phyloP scores from a whole-genome alignment of 2,329 filamentous ascomycete species.

The Talaromyces sp. region DNA sequence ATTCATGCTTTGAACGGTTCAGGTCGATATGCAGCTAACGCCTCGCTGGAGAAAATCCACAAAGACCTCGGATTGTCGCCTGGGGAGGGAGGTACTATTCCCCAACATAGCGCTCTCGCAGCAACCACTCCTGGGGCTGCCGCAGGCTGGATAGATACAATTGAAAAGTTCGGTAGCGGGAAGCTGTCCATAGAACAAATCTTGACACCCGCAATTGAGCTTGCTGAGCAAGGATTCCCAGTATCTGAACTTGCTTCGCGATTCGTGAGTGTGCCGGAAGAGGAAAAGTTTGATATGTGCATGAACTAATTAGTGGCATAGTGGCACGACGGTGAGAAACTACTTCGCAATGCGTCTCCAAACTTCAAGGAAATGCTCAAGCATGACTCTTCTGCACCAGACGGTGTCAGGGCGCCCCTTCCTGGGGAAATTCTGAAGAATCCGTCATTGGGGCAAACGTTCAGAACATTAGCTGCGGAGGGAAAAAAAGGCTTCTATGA shows the following conservation, averaged over 20 bases:
- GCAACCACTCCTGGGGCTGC: constrained; percentile 86
- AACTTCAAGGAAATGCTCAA: constrained; percentile 88
- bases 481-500: constrained; percentile 90
- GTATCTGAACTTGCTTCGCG: constrained; percentile 72
- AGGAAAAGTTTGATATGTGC: not conserved
- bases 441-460: constrained; percentile 72
- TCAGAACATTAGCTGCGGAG: constrained; percentile 68
- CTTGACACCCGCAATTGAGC: constrained; percentile 72
- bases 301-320: constrained; percentile 31
- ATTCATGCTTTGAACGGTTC: constrained; percentile 88
- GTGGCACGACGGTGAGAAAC: constrained; percentile 65
- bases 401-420: constrained; percentile 67
- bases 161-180: constrained; percentile 84
- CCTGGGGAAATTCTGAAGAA: constrained; percentile 89
- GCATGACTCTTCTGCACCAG: constrained; percentile 59
- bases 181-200: constrained; percentile 73
- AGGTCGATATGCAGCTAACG: constrained; percentile 69
- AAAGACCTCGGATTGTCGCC: constrained; percentile 62
- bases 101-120: constrained; percentile 69
- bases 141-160: constrained; percentile 86
- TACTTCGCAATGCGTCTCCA: constrained; percentile 68
- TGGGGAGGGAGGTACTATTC: constrained; percentile 57
- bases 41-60: constrained; percentile 64
- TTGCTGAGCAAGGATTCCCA: constrained; percentile 85
- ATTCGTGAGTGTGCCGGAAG: constrained; percentile 51